Evolutionary conservation across 495 filamentous ascomycete genomes (phyloP).

Genomic region (Neohortaea acidophila): DNA sequence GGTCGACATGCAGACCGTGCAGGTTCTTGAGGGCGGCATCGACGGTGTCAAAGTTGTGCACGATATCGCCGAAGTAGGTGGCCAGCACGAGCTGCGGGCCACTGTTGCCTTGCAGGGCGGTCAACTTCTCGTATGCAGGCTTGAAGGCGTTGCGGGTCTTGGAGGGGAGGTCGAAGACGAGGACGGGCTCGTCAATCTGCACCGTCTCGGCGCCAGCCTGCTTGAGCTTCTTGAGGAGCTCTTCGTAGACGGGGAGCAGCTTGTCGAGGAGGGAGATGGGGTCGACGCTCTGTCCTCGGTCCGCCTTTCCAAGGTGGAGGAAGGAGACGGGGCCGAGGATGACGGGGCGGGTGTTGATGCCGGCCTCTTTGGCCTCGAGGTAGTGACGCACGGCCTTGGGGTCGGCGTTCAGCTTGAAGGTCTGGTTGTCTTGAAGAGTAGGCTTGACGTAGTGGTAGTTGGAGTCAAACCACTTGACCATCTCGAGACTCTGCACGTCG

Average conservation of each 20-base stretch:
- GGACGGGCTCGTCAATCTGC: slow-evolving; percentile 93
- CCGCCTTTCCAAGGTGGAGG: slow-evolving; percentile 89
- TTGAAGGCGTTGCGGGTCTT: slow-evolving; percentile 95
- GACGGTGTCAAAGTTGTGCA: slow-evolving; percentile 91
- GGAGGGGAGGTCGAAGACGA: slow-evolving; percentile 77
- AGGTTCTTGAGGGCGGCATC: slow-evolving; percentile 45
- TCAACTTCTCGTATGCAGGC: slow-evolving; percentile 82
- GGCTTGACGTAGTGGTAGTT: slow-evolving; percentile 99
- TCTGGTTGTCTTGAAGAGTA: slow-evolving; percentile 87
- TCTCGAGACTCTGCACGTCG: slow-evolving; percentile 89
- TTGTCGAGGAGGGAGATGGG: slow-evolving; percentile 85
- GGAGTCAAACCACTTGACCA: slow-evolving; percentile 99
- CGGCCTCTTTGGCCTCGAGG: slow-evolving; percentile 92
- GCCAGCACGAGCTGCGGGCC: slow-evolving; percentile 72
- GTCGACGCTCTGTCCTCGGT: slow-evolving; percentile 78
- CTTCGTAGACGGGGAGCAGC: slow-evolving; percentile 80
- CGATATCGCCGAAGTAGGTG: slow-evolving; percentile 98
- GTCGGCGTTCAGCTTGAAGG: slow-evolving; percentile 69
- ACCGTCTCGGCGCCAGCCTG: slow-evolving; percentile 85
- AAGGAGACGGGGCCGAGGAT: slow-evolving; percentile 92
- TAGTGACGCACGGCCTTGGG: slow-evolving; percentile 92
- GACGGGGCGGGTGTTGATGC: slow-evolving; percentile 82
- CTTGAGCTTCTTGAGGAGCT: slow-evolving; percentile 84
- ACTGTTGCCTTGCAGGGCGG: slow-evolving; percentile 48
- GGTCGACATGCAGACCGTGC: slow-evolving; percentile 80